Base-by-base conservation (phyloP, 2,329 filamentous ascomycete species). In the Raffaelea ambrosiae region DNA sequence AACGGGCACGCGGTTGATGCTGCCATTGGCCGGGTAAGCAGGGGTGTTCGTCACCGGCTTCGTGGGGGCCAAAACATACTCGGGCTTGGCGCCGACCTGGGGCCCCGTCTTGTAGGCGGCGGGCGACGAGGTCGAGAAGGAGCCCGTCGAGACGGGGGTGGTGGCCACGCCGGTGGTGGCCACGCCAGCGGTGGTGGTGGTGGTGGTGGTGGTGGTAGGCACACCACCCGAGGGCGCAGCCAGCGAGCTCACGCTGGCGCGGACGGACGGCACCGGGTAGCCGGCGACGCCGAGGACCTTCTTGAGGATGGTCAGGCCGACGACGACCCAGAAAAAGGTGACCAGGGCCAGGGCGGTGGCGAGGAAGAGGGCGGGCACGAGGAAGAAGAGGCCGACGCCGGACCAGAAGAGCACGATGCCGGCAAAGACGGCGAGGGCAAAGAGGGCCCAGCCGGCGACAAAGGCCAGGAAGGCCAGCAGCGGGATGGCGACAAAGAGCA, bases 321-420 rank as follows among this genome's bases (percentile, higher is more conserved):
- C 35, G 14, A 38, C 35, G 35, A 38, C 18, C 35, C 35, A 38
- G 35, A 38, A 5, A 38, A 38, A 38, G 7, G 35, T 19, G 18
- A 19, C 16, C 35, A 38, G 35, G 16, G 47, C 47, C 18, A 54
- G 41, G 0, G 22, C 45, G 4, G 48, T 52, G 4, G 53, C 50
- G 5, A 54, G 26, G 18, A 43, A 48, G 16, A 55, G 23, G 5
- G 51, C 49, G 11, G 53, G 53, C 44, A 53, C 48, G 22, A 55
- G 35, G 9, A 51, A 21, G 29, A 53, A 40, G 33, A 54, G 45
- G 20, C 48, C 52, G 19, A 55, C 5, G 5, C 53, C 51, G 2
- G 45, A 19, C 53, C 53, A 55, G 40, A 55, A 55, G 14, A 55
- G 41, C 29, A 54, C 45, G 9, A 51, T 46, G 16, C 47, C 47